Percentiles rank a stretch among this genome's conserved stretches.
phyloP scores from a whole-genome alignment of 2,329 filamentous ascomycete genomes.

The Nothomitra cinnamomea region DNA sequence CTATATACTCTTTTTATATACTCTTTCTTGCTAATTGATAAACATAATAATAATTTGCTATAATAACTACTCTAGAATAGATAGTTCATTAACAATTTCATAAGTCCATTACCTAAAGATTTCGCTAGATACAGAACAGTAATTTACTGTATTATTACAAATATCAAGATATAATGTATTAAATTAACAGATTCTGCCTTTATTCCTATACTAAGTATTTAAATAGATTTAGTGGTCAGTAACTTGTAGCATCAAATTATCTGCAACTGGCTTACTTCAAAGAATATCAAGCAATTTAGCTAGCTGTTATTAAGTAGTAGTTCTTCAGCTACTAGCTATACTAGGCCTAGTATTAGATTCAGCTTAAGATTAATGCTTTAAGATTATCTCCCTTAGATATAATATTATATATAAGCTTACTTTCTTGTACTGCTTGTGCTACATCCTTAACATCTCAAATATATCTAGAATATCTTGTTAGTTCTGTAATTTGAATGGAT shows the following conservation, averaged over 20 bases:
- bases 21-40: too few species aligned
- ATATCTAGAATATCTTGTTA: not conserved
- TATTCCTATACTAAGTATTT: not conserved
- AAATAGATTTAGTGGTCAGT: not conserved
- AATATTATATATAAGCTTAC: not conserved
- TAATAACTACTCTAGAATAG: too few species aligned
- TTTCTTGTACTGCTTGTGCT: not conserved
- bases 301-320: too few species aligned
- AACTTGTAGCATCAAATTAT: not conserved
- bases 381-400: not conserved
- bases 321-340: not conserved
- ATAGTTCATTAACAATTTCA: too few species aligned
- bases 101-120: too few species aligned
- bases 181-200: too few species aligned
- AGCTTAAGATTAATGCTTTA: not conserved
- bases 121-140: too few species aligned
- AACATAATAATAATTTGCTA: too few species aligned
- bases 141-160: too few species aligned
- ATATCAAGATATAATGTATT: too few species aligned
- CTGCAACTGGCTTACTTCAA: not conserved
- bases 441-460: not conserved
- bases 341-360: not conserved
- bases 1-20: too few species aligned
- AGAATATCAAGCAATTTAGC: not conserved
- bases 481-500: not conserved